A percentile compares a stretch with the other conserved stretches of the same genome.
Conservation (phyloP, 1,284 basidiomycete species). For the Cryptococcus jaspeensis region DNA sequence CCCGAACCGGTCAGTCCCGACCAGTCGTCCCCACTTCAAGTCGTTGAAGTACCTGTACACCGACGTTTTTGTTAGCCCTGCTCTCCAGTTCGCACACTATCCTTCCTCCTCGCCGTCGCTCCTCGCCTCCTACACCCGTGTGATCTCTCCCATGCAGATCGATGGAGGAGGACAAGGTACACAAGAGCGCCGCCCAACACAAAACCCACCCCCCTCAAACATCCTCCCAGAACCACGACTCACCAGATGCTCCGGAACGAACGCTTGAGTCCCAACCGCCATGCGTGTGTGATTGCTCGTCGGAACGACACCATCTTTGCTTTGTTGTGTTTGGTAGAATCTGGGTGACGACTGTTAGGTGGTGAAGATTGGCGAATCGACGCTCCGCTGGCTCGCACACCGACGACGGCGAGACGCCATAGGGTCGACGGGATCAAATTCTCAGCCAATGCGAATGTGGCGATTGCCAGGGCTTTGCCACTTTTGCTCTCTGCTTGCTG, state of each 20-base stretch:
- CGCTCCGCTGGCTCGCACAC: background rate
- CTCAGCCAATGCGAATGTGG: slow-evolving; percentile 8
- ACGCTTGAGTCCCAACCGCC: slow-evolving; percentile 70
- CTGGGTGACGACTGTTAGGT: background rate
- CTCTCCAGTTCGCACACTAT: background rate
- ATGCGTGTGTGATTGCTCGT: slow-evolving; percentile 72
- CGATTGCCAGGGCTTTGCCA: background rate
- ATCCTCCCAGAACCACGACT: slow-evolving; percentile 17
- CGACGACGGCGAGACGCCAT: background rate
- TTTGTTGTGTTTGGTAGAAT: background rate
- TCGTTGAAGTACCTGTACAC: slow-evolving; percentile 78
- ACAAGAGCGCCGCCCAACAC: background rate
- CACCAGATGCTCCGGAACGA: slow-evolving; percentile 70
- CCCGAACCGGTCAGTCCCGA: slow-evolving; percentile 87
- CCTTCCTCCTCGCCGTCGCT: background rate
- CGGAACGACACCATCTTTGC: slow-evolving; percentile 65
- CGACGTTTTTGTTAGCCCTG: background rate
- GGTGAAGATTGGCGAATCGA: background rate
- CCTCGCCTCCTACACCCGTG: background rate
- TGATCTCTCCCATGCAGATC: background rate
- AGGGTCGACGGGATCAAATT: slow-evolving; percentile 7
- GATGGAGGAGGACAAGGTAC: background rate
- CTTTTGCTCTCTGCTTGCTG: too few species aligned
- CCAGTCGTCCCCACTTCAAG: slow-evolving; percentile 73
- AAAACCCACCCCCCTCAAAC: slow-evolving; percentile 2